A percentile compares a stretch with the other conserved stretches of the same genome.
These are phyloP conservation scores for Fusarium napiforme DNA, from an alignment of 2,329 filamentous ascomycete species.

Conservation along the genomic window DNA sequence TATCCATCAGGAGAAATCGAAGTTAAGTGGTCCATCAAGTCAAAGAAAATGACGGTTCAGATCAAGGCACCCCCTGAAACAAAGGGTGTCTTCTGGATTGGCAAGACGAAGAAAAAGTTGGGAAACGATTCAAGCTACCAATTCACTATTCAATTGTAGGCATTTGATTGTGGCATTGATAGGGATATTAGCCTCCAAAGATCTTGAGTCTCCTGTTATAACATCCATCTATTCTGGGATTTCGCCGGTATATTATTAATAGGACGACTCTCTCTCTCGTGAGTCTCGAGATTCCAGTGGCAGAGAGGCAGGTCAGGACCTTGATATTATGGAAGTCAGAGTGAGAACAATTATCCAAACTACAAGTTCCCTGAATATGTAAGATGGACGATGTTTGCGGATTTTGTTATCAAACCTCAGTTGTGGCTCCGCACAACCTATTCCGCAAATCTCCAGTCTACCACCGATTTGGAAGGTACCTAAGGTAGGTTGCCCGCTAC, in stretches of 20 bases:
- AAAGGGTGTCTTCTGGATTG: background rate
- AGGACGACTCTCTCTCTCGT: background rate
- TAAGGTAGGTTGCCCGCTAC: constrained; percentile 25
- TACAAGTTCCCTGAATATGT: background rate
- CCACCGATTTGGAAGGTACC: constrained; percentile 40
- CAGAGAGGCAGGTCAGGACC: background rate
- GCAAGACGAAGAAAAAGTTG: background rate
- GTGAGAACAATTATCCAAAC: background rate
- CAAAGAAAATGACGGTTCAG: background rate
- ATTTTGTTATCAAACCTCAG: background rate
- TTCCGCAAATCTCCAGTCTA: constrained; percentile 32
- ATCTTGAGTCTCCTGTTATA: background rate
- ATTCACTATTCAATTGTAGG: background rate
- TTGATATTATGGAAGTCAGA: background rate
- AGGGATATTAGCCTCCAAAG: background rate
- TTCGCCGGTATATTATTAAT: background rate
- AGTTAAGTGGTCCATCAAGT: background rate
- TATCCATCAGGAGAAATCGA: background rate
- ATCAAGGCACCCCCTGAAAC: constrained; percentile 1
- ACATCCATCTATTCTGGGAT: background rate
- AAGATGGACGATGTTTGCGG: background rate
- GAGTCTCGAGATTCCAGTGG: too few species aligned
- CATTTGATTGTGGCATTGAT: background rate
- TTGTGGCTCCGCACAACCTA: background rate
- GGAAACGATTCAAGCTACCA: background rate